Evolutionary conservation across 306 rosid genomes (phyloP), one percentile per base, ranked within the genome.

Genomic region (Cucurbita pepo): DNA sequence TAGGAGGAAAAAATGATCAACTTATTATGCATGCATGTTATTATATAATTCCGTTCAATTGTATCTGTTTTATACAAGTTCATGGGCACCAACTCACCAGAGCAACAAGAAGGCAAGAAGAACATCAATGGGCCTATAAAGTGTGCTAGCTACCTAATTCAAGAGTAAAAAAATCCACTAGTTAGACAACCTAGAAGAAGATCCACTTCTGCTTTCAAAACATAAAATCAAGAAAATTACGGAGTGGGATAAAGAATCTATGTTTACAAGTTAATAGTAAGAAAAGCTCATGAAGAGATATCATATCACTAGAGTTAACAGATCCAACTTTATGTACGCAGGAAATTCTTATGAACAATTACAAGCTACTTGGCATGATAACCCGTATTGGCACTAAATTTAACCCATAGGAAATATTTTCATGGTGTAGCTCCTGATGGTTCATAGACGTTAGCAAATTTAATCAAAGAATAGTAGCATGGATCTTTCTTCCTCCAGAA

Each of bases 1-100:
- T 13, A 50, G 45, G 38, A 2, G 55, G 41, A 3, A 8, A 16
- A 67, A 12, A 47, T 19, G 47, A 11, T 22, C 6, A 37, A 50
- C 22, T 48, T 21, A 8, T 30, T 30, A 43, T 50, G 45, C 58
- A 69, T 8, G 44, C 57, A 65, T 43, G 71, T 41, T 65, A 43
- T 40, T 13, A 30, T 30, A 69, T n/a, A 50, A 48, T 50, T 69
- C 15, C 5, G 25, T 69, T 69, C 58, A 50, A 69, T 8, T 69
- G 50, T 48, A 69, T 44, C 74, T 50, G 44, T 30, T 25, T 58
- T 69, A 50, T 13, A 48, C 12, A 7, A 69, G 55, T 48, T 69
- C 48, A 34, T n/a, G 51, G 73, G 74, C 74, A 69, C 74, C 58
- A 69, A 74, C 77, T 74, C 77, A 74, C 77, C 77, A 58, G 77